Conservation (phyloP, 768 basidiomycete genomes). For the Pholiota conissans region DNA sequence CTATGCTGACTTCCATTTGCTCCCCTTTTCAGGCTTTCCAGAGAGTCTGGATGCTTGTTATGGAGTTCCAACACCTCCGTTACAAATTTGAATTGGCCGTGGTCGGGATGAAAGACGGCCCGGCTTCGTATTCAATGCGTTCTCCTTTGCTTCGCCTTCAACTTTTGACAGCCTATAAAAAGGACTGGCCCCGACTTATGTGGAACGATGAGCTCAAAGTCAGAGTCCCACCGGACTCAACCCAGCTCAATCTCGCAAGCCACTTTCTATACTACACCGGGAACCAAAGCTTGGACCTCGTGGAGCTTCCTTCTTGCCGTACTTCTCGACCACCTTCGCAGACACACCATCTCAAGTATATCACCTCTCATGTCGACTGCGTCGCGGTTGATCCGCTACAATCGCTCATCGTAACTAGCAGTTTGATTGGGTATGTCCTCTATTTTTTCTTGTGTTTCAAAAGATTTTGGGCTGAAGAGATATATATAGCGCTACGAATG, state of each 20-base stretch:
- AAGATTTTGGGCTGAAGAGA: constrained; percentile 6
- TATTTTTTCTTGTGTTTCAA: background rate
- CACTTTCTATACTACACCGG: constrained; percentile 48
- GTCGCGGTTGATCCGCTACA: constrained; percentile 47
- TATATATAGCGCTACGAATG: constrained; percentile 34
- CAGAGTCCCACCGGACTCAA: constrained; percentile 33
- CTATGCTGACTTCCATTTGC: constrained; percentile 9
- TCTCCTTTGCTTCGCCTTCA: constrained; percentile 43
- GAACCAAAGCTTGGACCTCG: constrained; percentile 41
- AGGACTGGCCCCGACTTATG: constrained; percentile 46
- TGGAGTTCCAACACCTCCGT: constrained; percentile 46
- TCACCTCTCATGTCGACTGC: constrained; percentile 41
- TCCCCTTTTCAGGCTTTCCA: constrained; percentile 39
- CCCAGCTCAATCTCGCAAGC: constrained; percentile 41
- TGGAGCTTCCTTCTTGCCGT: constrained; percentile 51
- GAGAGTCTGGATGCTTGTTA: constrained; percentile 43
- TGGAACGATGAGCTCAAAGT: constrained; percentile 51
- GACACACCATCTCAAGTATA: constrained; percentile 46
- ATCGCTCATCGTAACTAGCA: constrained; percentile 43
- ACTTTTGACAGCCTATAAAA: constrained; percentile 43
- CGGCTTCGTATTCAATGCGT: constrained; percentile 35
- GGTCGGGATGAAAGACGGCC: constrained; percentile 52
- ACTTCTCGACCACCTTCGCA: constrained; percentile 41
- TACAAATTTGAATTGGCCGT: constrained; percentile 51
- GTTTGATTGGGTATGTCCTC: constrained; percentile 36